Evolutionary conservation across 805 yeast genomes (phyloP), one percentile per base, ranked within the genome.

Genomic region (Candida montana): DNA sequence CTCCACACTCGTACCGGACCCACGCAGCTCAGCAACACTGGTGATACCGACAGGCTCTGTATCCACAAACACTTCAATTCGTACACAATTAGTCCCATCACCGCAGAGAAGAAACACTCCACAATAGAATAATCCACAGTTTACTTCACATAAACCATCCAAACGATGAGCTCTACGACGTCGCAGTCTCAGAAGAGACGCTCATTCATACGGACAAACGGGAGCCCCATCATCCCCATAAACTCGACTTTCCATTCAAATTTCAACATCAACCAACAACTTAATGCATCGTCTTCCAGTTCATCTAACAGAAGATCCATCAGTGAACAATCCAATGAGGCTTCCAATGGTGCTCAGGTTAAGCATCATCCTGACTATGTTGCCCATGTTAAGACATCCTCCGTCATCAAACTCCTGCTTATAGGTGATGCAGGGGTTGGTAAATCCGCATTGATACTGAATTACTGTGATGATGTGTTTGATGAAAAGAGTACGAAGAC

Each of bases 391-490:
- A 52, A 46, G 42, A 47, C 59, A 1, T 43, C 53, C 1, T 52
- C 58, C 3, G 48, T 54, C 26, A 58, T 65, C 37, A 70, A 70
- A 46, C 42, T 69, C 5, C 49, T 70, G 9, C 52, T 69, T 5
- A 58, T 71, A 23, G 76, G 77, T 2, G 70, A 71, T 35, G 68
- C 74, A 2, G 69, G 72, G 11, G 75, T 72, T 2, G 77, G 77
- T 1, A 72, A 72, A 45, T 66, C 74, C 8, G 74, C 76, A 1
- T 58, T 71, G 47, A 62, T 72, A 4, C 45, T 71, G 7, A 62
- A 67, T 17, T 72, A 69, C 42, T 68, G 71, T 46, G 63, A 67
- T 16, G 61, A 64, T 33, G 59, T 62, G 19, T 55, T 64, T 16
- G 61, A 66, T 19, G 64, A 60, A 37, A 49, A 52, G 30, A 41